Evolutionary conservation across 2,329 filamentous ascomycete genomes (phyloP).

Genomic region (Cladophialophora chaetospira): DNA sequence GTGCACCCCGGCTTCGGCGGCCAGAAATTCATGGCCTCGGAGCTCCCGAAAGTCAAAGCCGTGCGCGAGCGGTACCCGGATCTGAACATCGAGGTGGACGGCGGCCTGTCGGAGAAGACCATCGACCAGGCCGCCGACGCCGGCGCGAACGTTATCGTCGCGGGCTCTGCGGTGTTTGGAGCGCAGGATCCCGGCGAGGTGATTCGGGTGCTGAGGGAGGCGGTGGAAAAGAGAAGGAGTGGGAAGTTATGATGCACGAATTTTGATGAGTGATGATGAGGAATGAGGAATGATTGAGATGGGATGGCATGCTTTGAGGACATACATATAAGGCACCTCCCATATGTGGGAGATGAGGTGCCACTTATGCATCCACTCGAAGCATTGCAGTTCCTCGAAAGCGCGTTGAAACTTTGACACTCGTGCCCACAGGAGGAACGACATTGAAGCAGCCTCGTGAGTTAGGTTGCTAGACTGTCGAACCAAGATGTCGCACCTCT

Average conservation of each 20-base stretch:
- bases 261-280: not conserved
- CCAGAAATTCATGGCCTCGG: constrained; percentile 96
- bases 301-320: no score
- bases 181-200: constrained; percentile 85
- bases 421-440: no score
- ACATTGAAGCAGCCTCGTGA: no score
- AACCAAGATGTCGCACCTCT: no score
- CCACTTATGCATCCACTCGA: no score
- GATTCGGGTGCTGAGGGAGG: constrained; percentile 75
- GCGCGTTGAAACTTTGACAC: no score
- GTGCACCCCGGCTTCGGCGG: constrained; percentile 96
- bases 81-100: constrained; percentile 96
- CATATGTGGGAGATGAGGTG: no score
- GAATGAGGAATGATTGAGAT: not conserved
- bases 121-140: constrained; percentile 94
- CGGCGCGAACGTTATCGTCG: constrained; percentile 96
- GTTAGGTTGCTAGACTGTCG: no score
- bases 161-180: constrained; percentile 92
- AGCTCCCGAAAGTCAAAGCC: constrained; percentile 88
- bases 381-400: not conserved
- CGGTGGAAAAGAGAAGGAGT: constrained; percentile 66
- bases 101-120: constrained; percentile 81
- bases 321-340: no score
- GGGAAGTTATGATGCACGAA: constrained; percentile 28
- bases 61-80: constrained; percentile 83